These are phyloP conservation scores for Tolypocladium amazonense DNA, from an alignment of 2,329 filamentous ascomycete species.

Conservation along the genomic window DNA sequence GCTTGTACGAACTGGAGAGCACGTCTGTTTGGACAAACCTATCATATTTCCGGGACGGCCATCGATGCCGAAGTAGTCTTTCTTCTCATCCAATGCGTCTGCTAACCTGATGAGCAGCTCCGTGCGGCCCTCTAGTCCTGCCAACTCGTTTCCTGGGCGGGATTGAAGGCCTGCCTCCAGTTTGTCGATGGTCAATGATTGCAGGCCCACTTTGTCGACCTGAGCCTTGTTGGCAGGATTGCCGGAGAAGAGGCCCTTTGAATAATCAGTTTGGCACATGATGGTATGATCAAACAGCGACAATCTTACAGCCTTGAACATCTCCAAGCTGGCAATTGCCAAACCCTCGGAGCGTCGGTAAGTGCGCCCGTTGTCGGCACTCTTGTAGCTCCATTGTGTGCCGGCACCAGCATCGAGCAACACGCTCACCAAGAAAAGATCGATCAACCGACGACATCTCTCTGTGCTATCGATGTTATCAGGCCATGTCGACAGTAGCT, in stretches of 20 bases:
- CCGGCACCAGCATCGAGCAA: slow-evolving; percentile 83
- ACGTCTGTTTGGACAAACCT: slow-evolving; percentile 39
- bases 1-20: neutral
- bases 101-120: slow-evolving; percentile 67
- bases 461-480: slow-evolving; percentile 60
- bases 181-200: slow-evolving; percentile 59
- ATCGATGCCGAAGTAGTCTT: slow-evolving; percentile 74
- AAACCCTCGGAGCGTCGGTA: slow-evolving; percentile 84
- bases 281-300: neutral
- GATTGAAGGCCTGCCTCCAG: slow-evolving; percentile 81
- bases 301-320: slow-evolving; percentile 66
- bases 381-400: slow-evolving; percentile 85
- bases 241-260: slow-evolving; percentile 72
- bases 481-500: slow-evolving; percentile 60
- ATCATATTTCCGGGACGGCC: slow-evolving; percentile 90
- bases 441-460: slow-evolving; percentile 63
- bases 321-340: slow-evolving; percentile 66
- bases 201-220: slow-evolving; percentile 76
- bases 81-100: slow-evolving; percentile 62
- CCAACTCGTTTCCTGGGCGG: slow-evolving; percentile 66
- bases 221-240: slow-evolving; percentile 72
- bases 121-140: slow-evolving; percentile 76
- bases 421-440: slow-evolving; percentile 71
- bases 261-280: slow-evolving; percentile 7
- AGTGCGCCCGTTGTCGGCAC: slow-evolving; percentile 71